Conservation (phyloP, 139 green algal species). For the Chlorella sp. region DNA sequence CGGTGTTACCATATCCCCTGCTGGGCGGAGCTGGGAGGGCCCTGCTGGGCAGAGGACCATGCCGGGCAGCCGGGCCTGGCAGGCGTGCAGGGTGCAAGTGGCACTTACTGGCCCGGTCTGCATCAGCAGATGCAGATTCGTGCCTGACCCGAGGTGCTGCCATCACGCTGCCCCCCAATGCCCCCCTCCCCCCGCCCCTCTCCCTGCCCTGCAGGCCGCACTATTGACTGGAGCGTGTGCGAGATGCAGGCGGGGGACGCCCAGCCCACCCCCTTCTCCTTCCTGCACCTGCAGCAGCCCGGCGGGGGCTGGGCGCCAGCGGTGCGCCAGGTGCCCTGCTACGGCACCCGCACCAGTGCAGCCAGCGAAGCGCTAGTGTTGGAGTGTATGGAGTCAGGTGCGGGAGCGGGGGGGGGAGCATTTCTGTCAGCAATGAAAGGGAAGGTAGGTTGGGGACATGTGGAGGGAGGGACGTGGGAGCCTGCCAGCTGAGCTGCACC, state of each 20-base stretch:
- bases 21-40: not conserved
- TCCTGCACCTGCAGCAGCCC: conserved; percentile 49
- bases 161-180: not conserved
- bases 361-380: conserved; percentile 55
- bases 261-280: conserved; percentile 58
- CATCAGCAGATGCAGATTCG: too few species aligned
- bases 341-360: conserved; percentile 59
- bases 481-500: not conserved
- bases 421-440: too few species aligned
- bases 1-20: too few species aligned
- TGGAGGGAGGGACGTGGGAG: not conserved
- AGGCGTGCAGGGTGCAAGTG: not conserved
- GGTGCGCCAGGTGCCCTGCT: conserved; percentile 46
- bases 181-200: not conserved
- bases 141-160: not conserved
- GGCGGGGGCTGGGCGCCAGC: conserved; percentile 51
- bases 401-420: not conserved
- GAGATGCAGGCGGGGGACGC: conserved; percentile 54
- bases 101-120: not conserved
- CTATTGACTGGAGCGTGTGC: conserved; percentile 59
- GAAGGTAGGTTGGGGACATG: too few species aligned
- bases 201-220: conserved; percentile 27
- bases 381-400: conserved; percentile 40
- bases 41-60: not conserved
- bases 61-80: not conserved